Conservation (phyloP, 345 rosid species). For the Toxicodendron radicans region DNA sequence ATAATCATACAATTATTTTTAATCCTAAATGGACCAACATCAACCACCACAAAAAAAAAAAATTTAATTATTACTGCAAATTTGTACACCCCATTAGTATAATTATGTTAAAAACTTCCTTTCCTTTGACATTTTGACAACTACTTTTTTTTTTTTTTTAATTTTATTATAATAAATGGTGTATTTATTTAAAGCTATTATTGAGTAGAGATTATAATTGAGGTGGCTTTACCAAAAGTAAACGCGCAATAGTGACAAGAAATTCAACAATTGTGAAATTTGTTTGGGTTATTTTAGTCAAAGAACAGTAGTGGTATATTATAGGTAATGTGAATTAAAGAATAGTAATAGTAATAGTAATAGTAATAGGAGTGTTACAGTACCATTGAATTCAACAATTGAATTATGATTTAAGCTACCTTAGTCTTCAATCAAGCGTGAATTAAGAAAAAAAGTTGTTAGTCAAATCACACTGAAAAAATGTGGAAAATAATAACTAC, state of each 20-base stretch:
- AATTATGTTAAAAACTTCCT: background rate
- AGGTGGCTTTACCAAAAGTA: slow-evolving; percentile 7
- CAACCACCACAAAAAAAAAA: background rate
- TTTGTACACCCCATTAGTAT: no score
- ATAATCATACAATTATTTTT: background rate
- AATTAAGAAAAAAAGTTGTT: slow-evolving; percentile 1
- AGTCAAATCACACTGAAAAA: slow-evolving; percentile 15
- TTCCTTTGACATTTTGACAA: background rate
- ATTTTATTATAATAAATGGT: no score
- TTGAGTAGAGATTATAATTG: background rate
- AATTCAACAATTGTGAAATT: background rate
- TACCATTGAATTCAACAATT: background rate
- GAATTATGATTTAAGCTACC: background rate
- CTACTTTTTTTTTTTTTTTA: no score
- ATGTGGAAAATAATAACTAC: background rate
- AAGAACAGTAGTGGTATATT: no score
- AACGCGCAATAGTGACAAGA: background rate
- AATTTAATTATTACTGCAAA: background rate
- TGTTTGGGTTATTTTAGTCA: no score
- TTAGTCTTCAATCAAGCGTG: slow-evolving; percentile 11
- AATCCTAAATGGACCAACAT: background rate
- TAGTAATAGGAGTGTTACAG: background rate
- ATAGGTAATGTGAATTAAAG: no score
- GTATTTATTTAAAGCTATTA: background rate
- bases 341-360: background rate